Conservation (phyloP, 371 early-diverging fungal species). For the Rhizopus arrhizus region DNA sequence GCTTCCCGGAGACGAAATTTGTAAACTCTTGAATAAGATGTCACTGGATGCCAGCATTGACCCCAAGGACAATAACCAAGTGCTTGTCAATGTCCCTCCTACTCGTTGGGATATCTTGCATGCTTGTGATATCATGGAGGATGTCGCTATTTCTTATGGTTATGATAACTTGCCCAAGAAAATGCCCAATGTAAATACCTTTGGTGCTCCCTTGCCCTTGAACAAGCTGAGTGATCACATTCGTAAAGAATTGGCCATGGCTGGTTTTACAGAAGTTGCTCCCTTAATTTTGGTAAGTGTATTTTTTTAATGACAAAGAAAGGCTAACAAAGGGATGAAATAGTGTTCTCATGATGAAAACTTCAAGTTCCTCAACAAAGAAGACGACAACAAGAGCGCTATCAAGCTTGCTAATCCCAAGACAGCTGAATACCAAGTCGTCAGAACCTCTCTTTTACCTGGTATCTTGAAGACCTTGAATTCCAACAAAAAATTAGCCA, state of each 20-base stretch:
- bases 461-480: slow-evolving; percentile 96
- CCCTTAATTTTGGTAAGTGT: slow-evolving; percentile 86
- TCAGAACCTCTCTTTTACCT: slow-evolving; percentile 93
- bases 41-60: slow-evolving; percentile 74
- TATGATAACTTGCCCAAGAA: slow-evolving; percentile 93
- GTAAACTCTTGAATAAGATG: slow-evolving; percentile 83
- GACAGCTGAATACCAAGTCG: slow-evolving; percentile 94
- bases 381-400: slow-evolving; percentile 78
- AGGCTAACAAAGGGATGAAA: not conserved
- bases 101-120: slow-evolving; percentile 98
- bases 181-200: slow-evolving; percentile 80
- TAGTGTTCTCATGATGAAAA: slow-evolving; percentile 97
- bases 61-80: slow-evolving; percentile 57
- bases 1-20: slow-evolving; percentile 77
- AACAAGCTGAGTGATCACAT: slow-evolving; percentile 94
- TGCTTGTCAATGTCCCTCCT: slow-evolving; percentile 86
- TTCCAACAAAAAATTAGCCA: slow-evolving; percentile 88
- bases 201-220: slow-evolving; percentile 88
- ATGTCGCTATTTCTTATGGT: slow-evolving; percentile 99
- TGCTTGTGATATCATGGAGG: slow-evolving; percentile 98
- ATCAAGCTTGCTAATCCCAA: slow-evolving; percentile 96
- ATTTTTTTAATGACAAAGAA: not conserved
- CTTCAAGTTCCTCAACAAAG: slow-evolving; percentile 83
- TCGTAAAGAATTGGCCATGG: slow-evolving; percentile 88
- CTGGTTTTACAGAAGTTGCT: slow-evolving; percentile 96